These are phyloP conservation scores for Erodium moschatum DNA, from an alignment of 441 rosid genomes.

Conservation along the genomic window DNA sequence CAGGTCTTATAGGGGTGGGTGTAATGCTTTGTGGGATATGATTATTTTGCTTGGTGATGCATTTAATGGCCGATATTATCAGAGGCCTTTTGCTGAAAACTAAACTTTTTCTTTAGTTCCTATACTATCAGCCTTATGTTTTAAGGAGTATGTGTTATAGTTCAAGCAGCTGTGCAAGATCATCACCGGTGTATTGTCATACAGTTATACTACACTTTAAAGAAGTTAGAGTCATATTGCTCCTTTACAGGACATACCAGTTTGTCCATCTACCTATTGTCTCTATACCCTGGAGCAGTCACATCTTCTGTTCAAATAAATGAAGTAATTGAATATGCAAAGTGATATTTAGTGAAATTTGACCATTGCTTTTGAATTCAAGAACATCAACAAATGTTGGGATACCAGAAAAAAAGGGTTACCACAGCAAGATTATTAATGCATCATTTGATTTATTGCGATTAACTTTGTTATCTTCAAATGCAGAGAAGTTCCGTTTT, in stretches of 20 bases:
- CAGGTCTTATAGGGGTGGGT: not conserved
- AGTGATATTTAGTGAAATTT: not conserved
- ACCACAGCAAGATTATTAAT: not conserved
- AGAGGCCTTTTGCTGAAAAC: no score
- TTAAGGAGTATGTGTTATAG: not conserved
- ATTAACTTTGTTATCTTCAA: constrained; percentile 17
- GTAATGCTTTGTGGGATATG: not conserved
- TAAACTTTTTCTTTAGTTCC: no score
- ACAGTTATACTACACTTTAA: not conserved
- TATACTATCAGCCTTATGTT: not conserved
- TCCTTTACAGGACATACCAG: not conserved
- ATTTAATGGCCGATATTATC: not conserved
- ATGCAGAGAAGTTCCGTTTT: constrained; percentile 90
- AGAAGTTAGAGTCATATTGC: not conserved
- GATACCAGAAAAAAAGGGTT: not conserved
- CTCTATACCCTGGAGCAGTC: not conserved
- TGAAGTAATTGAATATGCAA: not conserved
- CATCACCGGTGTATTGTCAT: no score
- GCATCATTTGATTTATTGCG: constrained; percentile 6
- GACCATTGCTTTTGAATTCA: not conserved
- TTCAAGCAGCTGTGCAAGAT: no score
- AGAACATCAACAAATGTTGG: not conserved
- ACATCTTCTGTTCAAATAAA: not conserved
- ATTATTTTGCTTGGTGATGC: not conserved
- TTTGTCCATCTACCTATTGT: not conserved